These are phyloP conservation scores for Leccinum truebloodii DNA, from an alignment of 768 basidiomycete genomes.

Conservation along the genomic window DNA sequence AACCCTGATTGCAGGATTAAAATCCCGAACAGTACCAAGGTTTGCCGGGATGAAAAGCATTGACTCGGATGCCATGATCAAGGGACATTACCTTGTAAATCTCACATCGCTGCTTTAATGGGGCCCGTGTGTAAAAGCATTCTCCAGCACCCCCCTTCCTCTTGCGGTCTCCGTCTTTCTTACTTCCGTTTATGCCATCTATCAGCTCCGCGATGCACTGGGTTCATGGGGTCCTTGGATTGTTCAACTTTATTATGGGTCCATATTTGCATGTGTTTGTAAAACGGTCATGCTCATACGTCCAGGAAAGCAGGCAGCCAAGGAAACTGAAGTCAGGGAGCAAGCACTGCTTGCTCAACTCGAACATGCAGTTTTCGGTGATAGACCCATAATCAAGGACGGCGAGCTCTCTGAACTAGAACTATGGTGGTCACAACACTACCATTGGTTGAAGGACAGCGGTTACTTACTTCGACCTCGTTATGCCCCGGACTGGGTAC, in stretches of 20 bases:
- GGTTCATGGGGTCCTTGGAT: background rate
- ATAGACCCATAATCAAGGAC: background rate
- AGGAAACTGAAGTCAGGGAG: background rate
- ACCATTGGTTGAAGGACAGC: conserved; percentile 11
- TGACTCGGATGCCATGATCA: conserved; percentile 10
- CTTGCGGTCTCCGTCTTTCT: background rate
- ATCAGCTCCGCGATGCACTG: background rate
- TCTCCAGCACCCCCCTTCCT: background rate
- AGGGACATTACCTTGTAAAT: background rate
- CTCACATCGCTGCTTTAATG: background rate
- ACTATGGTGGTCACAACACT: conserved; percentile 17
- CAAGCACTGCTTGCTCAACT: background rate
- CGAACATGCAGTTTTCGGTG: conserved; percentile 2
- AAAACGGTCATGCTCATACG: background rate
- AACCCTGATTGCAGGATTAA: conserved; percentile 1
- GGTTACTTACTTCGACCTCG: conserved; percentile 23
- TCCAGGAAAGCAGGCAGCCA: background rate
- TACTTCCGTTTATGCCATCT: background rate
- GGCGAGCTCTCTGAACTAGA: conserved; percentile 9
- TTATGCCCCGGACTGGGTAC: conserved; percentile 22
- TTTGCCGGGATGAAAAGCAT: conserved; percentile 3
- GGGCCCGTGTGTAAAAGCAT: conserved; percentile 1
- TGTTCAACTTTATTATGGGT: background rate
- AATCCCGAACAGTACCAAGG: conserved; percentile 3
- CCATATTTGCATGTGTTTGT: background rate